A percentile compares a stretch with the other conserved stretches of the same genome.
These are phyloP conservation scores for Allodekkera sacchari DNA, from an alignment of 805 yeast species.

Conservation along the genomic window DNA sequence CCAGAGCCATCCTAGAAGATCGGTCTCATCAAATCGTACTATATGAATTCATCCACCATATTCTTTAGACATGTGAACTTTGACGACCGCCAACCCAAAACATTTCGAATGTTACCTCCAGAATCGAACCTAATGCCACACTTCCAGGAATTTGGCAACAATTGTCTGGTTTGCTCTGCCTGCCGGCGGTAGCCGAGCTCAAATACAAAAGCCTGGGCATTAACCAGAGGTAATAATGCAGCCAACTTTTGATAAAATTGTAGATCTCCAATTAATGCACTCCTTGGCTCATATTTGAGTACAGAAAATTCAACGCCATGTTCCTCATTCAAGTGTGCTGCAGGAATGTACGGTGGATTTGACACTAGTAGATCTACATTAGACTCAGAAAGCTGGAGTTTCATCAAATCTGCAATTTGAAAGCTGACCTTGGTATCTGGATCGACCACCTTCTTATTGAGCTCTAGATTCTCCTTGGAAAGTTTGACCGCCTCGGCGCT, in stretches of 20 bases:
- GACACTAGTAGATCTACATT: constrained; percentile 52
- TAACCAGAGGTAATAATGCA: constrained; percentile 31
- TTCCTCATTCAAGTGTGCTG: constrained; percentile 28
- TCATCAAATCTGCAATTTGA: constrained; percentile 15
- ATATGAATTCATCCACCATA: constrained; percentile 13
- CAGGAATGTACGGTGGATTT: constrained; percentile 88
- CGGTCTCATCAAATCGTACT: too few relatives aligned
- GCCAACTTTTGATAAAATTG: constrained; percentile 59
- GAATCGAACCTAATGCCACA: constrained; percentile 52
- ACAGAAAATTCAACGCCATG: constrained; percentile 60
- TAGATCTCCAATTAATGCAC: constrained; percentile 71
- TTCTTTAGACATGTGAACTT: constrained; percentile 7
- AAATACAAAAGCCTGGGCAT: constrained; percentile 56
- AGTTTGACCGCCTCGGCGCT: constrained; percentile 44
- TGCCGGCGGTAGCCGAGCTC: constrained; percentile 68
- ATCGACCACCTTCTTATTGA: constrained; percentile 5
- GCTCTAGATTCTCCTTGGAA: constrained; percentile 35
- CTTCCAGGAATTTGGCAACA: constrained; percentile 9
- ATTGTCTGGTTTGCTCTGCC: constrained; percentile 22
- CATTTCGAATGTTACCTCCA: constrained; percentile 46
- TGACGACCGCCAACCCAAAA: constrained; percentile 46
- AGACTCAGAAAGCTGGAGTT: constrained; percentile 2
- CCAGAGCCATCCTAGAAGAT: too few relatives aligned
- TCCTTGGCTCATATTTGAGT: constrained; percentile 57
- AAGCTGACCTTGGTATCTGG: constrained; percentile 10